phyloP scores from a whole-genome alignment of 148 eudicot species.

The Mesembryanthemum crystallinum region DNA sequence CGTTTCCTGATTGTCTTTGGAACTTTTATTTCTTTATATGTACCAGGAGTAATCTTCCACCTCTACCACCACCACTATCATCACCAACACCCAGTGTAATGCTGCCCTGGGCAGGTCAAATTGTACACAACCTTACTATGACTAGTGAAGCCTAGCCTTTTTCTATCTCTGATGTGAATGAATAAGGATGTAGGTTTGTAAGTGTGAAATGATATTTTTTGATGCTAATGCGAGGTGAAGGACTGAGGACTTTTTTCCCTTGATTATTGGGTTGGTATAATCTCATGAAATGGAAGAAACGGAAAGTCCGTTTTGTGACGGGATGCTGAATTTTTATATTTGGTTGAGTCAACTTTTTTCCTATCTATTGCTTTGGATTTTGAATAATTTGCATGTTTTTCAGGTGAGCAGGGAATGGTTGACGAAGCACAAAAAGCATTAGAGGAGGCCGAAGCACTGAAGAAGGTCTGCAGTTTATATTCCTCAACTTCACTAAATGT shows the following conservation, averaged over 20 bases:
- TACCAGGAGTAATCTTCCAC: too few species aligned
- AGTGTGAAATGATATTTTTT: neutral
- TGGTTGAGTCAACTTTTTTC: neutral
- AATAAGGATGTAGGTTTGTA: neutral
- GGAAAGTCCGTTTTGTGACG: too few species aligned
- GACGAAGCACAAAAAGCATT: slow-evolving; percentile 94
- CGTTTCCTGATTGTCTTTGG: too few species aligned
- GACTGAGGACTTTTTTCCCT: neutral
- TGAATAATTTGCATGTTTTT: slow-evolving; percentile 15
- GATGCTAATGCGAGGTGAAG: neutral
- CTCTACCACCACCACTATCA: too few species aligned
- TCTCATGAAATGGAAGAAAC: neutral
- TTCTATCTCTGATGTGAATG: neutral
- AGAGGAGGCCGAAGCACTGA: slow-evolving; percentile 98
- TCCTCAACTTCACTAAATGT: neutral
- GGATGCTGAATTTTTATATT: neutral
- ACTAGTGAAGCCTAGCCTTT: neutral
- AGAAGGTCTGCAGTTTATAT: slow-evolving; percentile 51
- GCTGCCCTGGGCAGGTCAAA: too few species aligned
- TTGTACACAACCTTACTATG: neutral
- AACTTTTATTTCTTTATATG: too few species aligned
- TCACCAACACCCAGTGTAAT: too few species aligned
- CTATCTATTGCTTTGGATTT: neutral
- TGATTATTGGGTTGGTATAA: neutral
- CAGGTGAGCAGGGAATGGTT: slow-evolving; percentile 97